Evolutionary conservation across 176 grass and related monocot genomes (phyloP).

Genomic region (Elymus sibiricus): DNA sequence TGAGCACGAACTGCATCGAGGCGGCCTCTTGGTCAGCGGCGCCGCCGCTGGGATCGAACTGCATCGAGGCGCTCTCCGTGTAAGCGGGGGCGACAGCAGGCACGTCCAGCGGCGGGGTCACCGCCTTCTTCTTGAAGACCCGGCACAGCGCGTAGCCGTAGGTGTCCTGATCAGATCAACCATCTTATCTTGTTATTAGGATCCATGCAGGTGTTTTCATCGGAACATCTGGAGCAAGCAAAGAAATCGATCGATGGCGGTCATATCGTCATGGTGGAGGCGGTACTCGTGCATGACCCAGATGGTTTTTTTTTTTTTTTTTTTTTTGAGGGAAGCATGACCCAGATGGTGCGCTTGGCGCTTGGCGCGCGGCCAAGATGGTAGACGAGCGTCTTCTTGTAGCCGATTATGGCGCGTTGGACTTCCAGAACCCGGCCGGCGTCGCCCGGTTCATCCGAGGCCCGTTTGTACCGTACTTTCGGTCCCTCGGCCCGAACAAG

Average conservation of each 20-base stretch:
- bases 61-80: no score
- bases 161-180: slow-evolving; percentile 45
- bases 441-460: slow-evolving; percentile 81
- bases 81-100: no score
- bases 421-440: slow-evolving; percentile 77
- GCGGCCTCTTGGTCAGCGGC: slow-evolving; percentile 54
- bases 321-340: no score
- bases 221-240: no score
- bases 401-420: slow-evolving; percentile 57
- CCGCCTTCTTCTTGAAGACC: slow-evolving; percentile 77
- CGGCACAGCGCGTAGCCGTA: slow-evolving; percentile 66
- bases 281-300: slow-evolving; percentile 99
- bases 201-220: no score
- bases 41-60: slow-evolving; percentile 34
- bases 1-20: slow-evolving; percentile 96
- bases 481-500: slow-evolving; percentile 78
- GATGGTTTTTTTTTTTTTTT: no score
- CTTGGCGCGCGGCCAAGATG: slow-evolving; percentile 73
- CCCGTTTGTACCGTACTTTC: slow-evolving; percentile 77
- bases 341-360: slow-evolving; percentile 65
- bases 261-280: slow-evolving; percentile 41
- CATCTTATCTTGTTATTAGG: no score
- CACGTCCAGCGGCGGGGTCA: slow-evolving; percentile 52
- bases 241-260: no score
- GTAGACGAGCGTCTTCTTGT: slow-evolving; percentile 81